Evolutionary conservation across 2,329 filamentous ascomycete genomes (phyloP), one percentile per base, ranked within the genome.

Genomic region (Neonectria magnoliae): DNA sequence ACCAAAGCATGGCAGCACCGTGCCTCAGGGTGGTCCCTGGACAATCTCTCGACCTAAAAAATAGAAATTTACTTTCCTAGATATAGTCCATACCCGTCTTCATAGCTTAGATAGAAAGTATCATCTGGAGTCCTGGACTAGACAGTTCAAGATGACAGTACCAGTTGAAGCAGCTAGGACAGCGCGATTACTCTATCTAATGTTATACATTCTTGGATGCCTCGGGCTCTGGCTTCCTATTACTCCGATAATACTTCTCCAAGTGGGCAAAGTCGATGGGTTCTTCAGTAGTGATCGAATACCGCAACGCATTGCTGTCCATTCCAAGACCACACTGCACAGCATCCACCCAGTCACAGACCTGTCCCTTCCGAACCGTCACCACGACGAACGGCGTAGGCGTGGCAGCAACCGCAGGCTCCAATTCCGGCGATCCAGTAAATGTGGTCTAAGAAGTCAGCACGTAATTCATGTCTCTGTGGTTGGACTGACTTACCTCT

Each of bases 331-430:
- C 57, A 27, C 38, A 54, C n/a, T 60, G 45, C 4, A 64, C 62
- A 7, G 62, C 57, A 27, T 64, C 57, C 14, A 61, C 52, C 62
- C 62, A 64, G 33, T 64, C 62, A 41, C 33, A 11, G 4, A 60
- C 36, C 9, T 64, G 57, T 42, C 57, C 62, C 20, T 57, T 64
- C 25, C 62, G 54, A 25, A 61, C 48, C 4, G 62, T 64, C 8
- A 64, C 62, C 29, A 64, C 62, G 13, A 64, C 62, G 10, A 64
- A 61, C 5, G 47, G 52, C 3, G 62, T 64, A 9, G 62, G 62
- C 4, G 62, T 64, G 6, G 53, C 25, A 11, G 53, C 29, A 14
- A 57, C 53, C 16, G 45, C 48, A 14, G 62, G 62, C 11, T 56
- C 42, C 20, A 64, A 18, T 14, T 64, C 62, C 4, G 62, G 57